These are phyloP conservation scores for Lactarius indigo DNA, from an alignment of 768 basidiomycete species.

Conservation along the genomic window DNA sequence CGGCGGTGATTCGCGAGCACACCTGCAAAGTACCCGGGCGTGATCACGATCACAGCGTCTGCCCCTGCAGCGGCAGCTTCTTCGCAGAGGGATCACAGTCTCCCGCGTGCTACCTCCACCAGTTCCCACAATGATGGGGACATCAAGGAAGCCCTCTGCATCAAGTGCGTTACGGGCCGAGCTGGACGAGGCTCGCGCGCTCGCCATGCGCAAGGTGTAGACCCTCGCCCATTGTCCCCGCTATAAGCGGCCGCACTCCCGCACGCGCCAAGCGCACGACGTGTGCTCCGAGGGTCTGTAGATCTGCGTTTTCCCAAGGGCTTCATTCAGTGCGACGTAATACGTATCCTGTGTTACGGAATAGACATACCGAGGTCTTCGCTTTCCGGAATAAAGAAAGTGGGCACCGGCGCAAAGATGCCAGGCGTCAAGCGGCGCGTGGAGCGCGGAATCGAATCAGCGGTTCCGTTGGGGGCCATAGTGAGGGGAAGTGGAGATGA, in stretches of 20 bases:
- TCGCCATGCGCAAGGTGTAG: slow-evolving; percentile 68
- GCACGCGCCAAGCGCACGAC: slow-evolving; percentile 59
- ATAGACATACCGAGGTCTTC: slow-evolving; percentile 75
- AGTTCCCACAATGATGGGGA: slow-evolving; percentile 79
- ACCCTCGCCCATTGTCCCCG: slow-evolving; percentile 86
- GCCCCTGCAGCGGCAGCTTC: slow-evolving; percentile 85
- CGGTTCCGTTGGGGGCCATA: slow-evolving; percentile 42
- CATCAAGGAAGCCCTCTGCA: slow-evolving; percentile 47
- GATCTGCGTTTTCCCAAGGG: slow-evolving; percentile 40
- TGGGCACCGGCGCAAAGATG: slow-evolving; percentile 81
- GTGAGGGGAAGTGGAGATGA: slow-evolving; percentile 19
- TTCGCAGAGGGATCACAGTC: slow-evolving; percentile 65
- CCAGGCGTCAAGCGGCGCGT: slow-evolving; percentile 65
- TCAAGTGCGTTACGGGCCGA: slow-evolving; percentile 72
- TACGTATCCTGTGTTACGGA: neutral
- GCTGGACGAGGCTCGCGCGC: slow-evolving; percentile 58
- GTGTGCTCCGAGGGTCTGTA: slow-evolving; percentile 65
- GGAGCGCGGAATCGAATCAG: slow-evolving; percentile 25
- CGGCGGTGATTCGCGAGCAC: slow-evolving; percentile 54
- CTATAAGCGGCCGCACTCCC: slow-evolving; percentile 68
- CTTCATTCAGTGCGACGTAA: neutral
- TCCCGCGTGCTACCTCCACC: slow-evolving; percentile 82
- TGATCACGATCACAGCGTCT: slow-evolving; percentile 81
- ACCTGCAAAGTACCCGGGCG: slow-evolving; percentile 84
- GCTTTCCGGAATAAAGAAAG: slow-evolving; percentile 71